Evolutionary conservation across 768 basidiomycete genomes (phyloP), one percentile per base, ranked within the genome.

Genomic region (Cystobasidium ongulense): DNA sequence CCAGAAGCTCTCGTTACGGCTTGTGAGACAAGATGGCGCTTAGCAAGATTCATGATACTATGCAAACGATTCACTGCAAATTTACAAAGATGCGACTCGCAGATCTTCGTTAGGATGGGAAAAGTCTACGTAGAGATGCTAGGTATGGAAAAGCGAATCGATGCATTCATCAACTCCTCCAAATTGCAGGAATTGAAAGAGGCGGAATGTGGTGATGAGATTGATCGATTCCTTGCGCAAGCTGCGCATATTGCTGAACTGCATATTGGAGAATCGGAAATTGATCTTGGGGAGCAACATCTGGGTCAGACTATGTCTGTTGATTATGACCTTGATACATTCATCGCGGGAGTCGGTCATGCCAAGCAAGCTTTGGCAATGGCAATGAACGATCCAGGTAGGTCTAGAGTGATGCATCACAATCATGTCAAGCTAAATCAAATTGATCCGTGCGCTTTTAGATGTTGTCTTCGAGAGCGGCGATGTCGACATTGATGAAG

Each of bases 241-340:
- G 92, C 95, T 76, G 91, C 95, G 71, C 94, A 97, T 80, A 85
- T 97, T 1, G 87, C 90, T 0, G 91, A 92, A 78, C 88, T 90
- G 0, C 90, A 93, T 81, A 92, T 98, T 78, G 84, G 84, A 70
- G 87, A 86, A 21, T 89, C 88, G 76, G 89, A 91, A n/a, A 86
- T 88, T 64, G 96, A 97, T 80, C 81, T 95, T 29, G 92, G 88
- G 13, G 95, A 98, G 82, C 86, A 90, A 27, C 92, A 96, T 81
- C 84, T 95, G 35, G 91, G 90, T 0, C 88, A 90, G 78, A 86
- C 89, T 0, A 82, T 87, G 29, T 86, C 89, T 13, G 88, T 95
- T 76, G 95, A 99, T 79, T 86, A 87, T 76, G 96, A 99, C 81
- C 84, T 98, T 8, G 95, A 99, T 80, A 90, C 90, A 81, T 93